Evolutionary conservation across 805 yeast species (phyloP), one percentile per base, ranked within the genome.

Genomic region (Teunomyces tritomae): DNA sequence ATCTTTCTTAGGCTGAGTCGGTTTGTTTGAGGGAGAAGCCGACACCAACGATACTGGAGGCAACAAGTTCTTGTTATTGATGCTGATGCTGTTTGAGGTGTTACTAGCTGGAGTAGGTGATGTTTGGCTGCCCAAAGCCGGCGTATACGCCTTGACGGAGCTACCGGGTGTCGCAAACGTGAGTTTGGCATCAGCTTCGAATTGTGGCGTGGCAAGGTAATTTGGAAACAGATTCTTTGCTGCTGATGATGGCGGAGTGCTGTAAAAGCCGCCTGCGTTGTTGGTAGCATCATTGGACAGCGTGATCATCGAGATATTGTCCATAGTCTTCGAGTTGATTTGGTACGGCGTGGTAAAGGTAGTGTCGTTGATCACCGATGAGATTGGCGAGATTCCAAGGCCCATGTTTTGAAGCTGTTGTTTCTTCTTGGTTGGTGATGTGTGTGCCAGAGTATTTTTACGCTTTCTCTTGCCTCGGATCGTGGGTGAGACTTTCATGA

Each of bases 401-500:
- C 39, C 39, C 33, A 42, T 16, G 27, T 24, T n/a, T 17, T 20
- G 44, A 28, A n/a, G n/a, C 46, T 11, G 32, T 16, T 27, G 30
- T 28, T 34, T 51, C 34, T 30, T 20, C 35, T 32, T 34, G 28
- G 47, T 33, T 32, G 49, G 49, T 14, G 51, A 43, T 14, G 54
- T 43, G 40, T 28, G 37, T 13, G 41, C 32, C 29, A 42, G 33
- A 34, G 47, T 44, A 36, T 44, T 49, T 36, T 48, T 55, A 28
- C 49, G 33, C 44, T 46, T 45, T 46, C 41, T 50, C 28, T 45
- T 46, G 10, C 28, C 16, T 16, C 50, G 49, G 13, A 41, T 49
- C 29, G 64, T 42, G 14, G 75, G 74, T 28, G 66, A 59, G 7
- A 73, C 77, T 56, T 70, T 63, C 76, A 73, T 71, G 46, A 73